phyloP scores from a whole-genome alignment of 495 filamentous ascomycete genomes.

The Hypoxylon perforatum region DNA sequence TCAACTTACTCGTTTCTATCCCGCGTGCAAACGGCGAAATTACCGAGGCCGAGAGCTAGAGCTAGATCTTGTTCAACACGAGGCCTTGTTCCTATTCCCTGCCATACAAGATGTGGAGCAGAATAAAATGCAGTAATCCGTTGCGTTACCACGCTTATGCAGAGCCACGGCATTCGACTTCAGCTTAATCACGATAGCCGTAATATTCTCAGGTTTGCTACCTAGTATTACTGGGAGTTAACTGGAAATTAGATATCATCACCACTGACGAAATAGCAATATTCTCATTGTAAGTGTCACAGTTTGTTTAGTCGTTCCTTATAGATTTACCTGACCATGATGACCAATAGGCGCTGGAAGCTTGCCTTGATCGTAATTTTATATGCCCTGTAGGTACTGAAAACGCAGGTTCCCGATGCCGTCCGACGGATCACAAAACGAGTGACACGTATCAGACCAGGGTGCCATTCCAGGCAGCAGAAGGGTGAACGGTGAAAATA shows the following conservation, averaged over 20 bases:
- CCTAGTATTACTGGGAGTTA: not conserved
- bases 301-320: not conserved
- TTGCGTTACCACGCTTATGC: slow-evolving; percentile 18
- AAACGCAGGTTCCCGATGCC: slow-evolving; percentile 37
- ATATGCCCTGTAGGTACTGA: slow-evolving; percentile 38
- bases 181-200: slow-evolving; percentile 1
- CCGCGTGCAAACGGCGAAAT: slow-evolving; percentile 18
- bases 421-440: slow-evolving; percentile 30
- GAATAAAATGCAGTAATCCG: slow-evolving; percentile 27
- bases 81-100: slow-evolving; percentile 9
- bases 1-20: not conserved
- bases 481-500: not conserved
- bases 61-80: slow-evolving; percentile 34
- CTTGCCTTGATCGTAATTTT: slow-evolving; percentile 31
- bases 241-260: not conserved
- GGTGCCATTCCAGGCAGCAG: not conserved
- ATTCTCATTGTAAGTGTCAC: slow-evolving; percentile 8
- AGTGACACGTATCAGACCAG: slow-evolving; percentile 9
- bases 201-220: not conserved
- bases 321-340: slow-evolving; percentile 1
- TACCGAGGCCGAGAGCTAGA: slow-evolving; percentile 20
- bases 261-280: not conserved
- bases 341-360: not conserved
- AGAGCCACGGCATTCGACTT: slow-evolving; percentile 5
- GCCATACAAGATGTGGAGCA: slow-evolving; percentile 17